Percentiles rank a stretch among this genome's conserved stretches.
Evolutionary conservation across 495 filamentous ascomycete genomes (phyloP).

Genomic region (Podospora tetraspora): DNA sequence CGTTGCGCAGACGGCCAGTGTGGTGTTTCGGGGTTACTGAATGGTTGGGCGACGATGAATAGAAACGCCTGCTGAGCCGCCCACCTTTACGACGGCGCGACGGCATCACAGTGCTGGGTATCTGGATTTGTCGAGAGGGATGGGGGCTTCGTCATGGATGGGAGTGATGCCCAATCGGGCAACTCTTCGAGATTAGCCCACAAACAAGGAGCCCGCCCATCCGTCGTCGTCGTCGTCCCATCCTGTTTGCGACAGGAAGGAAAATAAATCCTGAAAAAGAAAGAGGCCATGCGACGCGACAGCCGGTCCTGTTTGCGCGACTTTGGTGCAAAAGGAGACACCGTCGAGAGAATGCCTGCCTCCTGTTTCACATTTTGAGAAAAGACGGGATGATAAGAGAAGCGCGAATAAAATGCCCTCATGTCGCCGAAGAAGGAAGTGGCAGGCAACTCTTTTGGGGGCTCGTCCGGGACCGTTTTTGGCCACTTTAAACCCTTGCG

Average conservation of each 20-base stretch:
- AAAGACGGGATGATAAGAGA: slow-evolving; percentile 5
- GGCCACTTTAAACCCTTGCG: neutral
- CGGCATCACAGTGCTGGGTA: slow-evolving; percentile 14
- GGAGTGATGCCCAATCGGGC: slow-evolving; percentile 13
- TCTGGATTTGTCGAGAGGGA: neutral
- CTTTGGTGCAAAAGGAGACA: slow-evolving; percentile 3
- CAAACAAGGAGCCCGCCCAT: neutral
- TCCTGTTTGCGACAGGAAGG: neutral
- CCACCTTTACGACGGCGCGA: slow-evolving; percentile 6
- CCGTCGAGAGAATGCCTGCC: neutral
- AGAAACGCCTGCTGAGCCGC: slow-evolving; percentile 20
- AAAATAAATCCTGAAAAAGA: neutral
- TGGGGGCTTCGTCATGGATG: slow-evolving; percentile 11
- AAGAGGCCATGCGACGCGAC: neutral
- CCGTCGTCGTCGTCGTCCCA: neutral
- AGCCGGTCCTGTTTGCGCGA: neutral
- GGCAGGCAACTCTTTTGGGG: neutral
- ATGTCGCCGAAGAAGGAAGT: slow-evolving; percentile 6
- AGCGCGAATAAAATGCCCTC: neutral
- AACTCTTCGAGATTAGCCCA: slow-evolving; percentile 3
- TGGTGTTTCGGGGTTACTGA: slow-evolving; percentile 9
- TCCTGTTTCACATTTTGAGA: slow-evolving; percentile 6
- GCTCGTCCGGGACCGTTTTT: neutral
- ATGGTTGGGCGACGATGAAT: slow-evolving; percentile 20
- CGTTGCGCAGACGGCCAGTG: neutral